phyloP scores from a whole-genome alignment of 371 early-diverging fungal genomes.

The Thermomucor indicae-seudaticae region DNA sequence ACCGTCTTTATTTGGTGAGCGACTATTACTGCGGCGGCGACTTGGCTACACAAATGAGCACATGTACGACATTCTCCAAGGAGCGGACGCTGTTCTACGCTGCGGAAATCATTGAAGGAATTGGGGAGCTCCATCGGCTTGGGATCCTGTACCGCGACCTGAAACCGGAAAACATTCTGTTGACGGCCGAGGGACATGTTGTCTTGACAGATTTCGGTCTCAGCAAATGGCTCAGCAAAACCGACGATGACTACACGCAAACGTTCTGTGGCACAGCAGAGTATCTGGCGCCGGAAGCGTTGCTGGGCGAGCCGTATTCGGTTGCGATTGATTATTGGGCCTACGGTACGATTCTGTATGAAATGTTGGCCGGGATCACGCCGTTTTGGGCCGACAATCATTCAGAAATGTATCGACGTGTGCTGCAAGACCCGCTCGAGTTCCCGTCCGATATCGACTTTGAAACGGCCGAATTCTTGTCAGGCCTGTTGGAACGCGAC shows the following conservation, averaged over 20 bases:
- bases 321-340: constrained; percentile 98
- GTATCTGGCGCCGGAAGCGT: constrained; percentile 89
- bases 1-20: constrained; percentile 92
- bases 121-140: constrained; percentile 83
- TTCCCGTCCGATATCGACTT: constrained; percentile 68
- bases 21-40: constrained; percentile 92
- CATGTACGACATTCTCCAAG: constrained; percentile 36
- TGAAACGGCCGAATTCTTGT: constrained; percentile 56
- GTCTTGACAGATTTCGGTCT: constrained; percentile 93
- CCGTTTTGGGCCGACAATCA: constrained; percentile 85
- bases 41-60: constrained; percentile 63
- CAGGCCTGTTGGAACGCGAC: constrained; percentile 67
- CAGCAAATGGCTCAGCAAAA: constrained; percentile 55
- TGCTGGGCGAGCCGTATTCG: constrained; percentile 78
- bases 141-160: constrained; percentile 90
- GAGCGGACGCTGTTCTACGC: constrained; percentile 66
- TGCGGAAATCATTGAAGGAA: constrained; percentile 86
- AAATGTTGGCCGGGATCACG: constrained; percentile 74
- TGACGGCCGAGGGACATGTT: constrained; percentile 76
- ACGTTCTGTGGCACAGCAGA: constrained; percentile 97
- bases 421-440: constrained; percentile 70
- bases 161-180: constrained; percentile 88
- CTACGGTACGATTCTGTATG: constrained; percentile 91
- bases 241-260: constrained; percentile 59
- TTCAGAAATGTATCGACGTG: constrained; percentile 78